Conservation (phyloP, 345 rosid genomes). For the Erodium maritimum region DNA sequence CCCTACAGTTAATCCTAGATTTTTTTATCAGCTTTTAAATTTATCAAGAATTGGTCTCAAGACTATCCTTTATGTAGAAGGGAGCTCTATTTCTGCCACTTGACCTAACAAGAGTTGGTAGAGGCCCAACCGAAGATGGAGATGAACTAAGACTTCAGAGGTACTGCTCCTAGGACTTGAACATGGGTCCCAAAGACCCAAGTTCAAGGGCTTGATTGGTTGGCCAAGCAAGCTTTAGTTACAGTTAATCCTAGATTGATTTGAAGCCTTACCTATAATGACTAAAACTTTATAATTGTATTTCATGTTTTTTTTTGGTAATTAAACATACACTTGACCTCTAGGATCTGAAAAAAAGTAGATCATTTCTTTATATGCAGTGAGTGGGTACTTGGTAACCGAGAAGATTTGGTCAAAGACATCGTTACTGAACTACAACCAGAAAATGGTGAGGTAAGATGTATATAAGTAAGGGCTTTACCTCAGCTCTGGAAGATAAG, state of each 20-base stretch:
- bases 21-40: no score
- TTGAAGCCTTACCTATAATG: neutral
- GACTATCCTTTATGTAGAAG: no score
- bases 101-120: no score
- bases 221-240: no score
- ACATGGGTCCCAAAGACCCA: no score
- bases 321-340: neutral
- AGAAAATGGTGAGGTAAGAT: conserved; percentile 79
- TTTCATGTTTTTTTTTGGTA: neutral
- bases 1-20: neutral
- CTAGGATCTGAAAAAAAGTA: neutral
- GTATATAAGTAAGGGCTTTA: conserved; percentile 7
- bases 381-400: conserved; percentile 94
- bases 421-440: conserved; percentile 58
- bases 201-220: no score
- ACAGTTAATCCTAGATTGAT: neutral
- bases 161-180: no score
- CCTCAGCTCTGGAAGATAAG: conserved; percentile 3
- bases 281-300: neutral
- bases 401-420: conserved; percentile 92
- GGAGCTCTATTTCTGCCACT: no score
- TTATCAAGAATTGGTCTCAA: no score
- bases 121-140: no score
- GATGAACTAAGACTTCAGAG: no score
- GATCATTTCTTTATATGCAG: conserved; percentile 27